A percentile compares a stretch with the other conserved stretches of the same genome.
phyloP scores from a whole-genome alignment of 1,284 basidiomycete species.

The Ustilago hordei region DNA sequence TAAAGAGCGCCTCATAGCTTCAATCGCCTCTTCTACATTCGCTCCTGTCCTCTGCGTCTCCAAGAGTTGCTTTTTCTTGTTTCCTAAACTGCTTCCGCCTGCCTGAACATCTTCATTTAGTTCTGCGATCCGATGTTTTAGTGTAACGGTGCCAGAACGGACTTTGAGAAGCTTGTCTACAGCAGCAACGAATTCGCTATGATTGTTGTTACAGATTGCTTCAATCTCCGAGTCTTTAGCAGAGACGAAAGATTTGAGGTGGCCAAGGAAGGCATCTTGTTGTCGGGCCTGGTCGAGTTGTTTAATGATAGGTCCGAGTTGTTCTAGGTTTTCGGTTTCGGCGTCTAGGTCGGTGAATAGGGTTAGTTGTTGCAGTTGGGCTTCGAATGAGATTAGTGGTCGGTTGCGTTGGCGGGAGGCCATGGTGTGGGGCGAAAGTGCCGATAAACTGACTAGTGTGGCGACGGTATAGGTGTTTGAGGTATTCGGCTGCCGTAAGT shows the following conservation, averaged over 20 bases:
- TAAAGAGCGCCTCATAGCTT: slow-evolving; percentile 90
- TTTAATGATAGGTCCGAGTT: slow-evolving; percentile 70
- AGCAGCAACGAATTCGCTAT: slow-evolving; percentile 96
- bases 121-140: slow-evolving; percentile 74
- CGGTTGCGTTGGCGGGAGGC: slow-evolving; percentile 39
- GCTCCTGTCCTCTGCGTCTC: slow-evolving; percentile 90
- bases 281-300: slow-evolving; percentile 86
- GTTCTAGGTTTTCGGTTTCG: slow-evolving; percentile 66
- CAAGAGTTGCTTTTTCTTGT: slow-evolving; percentile 71
- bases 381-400: slow-evolving; percentile 65
- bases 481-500: no score
- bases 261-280: slow-evolving; percentile 89
- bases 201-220: slow-evolving; percentile 92
- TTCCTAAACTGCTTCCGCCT: slow-evolving; percentile 58
- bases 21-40: slow-evolving; percentile 95
- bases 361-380: slow-evolving; percentile 68
- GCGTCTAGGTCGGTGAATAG: slow-evolving; percentile 64
- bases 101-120: slow-evolving; percentile 74
- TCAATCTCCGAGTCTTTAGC: slow-evolving; percentile 97
- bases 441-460: background rate
- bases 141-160: slow-evolving; percentile 77
- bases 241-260: slow-evolving; percentile 85
- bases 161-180: slow-evolving; percentile 95
- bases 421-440: slow-evolving; percentile 22
- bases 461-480: background rate